Base-by-base conservation (phyloP, 805 yeast species). In the Millerozyma miso region DNA sequence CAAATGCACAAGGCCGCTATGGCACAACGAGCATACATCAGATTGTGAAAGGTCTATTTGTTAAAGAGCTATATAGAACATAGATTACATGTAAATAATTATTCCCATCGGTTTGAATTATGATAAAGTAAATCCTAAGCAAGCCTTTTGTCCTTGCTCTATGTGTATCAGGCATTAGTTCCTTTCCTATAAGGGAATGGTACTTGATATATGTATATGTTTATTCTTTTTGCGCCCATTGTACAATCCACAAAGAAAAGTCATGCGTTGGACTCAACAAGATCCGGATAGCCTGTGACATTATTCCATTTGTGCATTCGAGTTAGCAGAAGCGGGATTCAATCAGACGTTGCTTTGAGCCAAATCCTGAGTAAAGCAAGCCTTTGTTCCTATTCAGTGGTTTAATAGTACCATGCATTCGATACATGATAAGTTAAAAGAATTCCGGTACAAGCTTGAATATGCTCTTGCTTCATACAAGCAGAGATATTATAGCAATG, bases 1-100 rank as follows among this genome's bases (percentile, higher is more conserved):
- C 82, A 79, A 56, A 79, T 86, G 74, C 98, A 91, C 67, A 88
- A 83, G 67, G 70, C 79, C 46, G 97, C 97, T 36, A 81, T 89
- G 60, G 80, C 88, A 37, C 89, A 88, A 67, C 84, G 97, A 79
- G 83, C 96, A 40, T 86, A 80, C 62, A 74, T 85, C 50, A 77
- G 70, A 55, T 47, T 64, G 44, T 63, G 50, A 47, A 18, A 43
- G 17, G 31, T 40, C 46, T 37, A 10, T 23, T 23, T 19, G 20
- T 33, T 33, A 14, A 13, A 6, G 13, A 7, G 16, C 16, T 14
- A 14, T 10, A 23, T 35, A 35, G 38, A 19, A 37, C 35, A 18
- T 35, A 31, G 16, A 13, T 18, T 31, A 19, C 46, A 35, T 44
- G 50, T 45, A 45, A 39, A 43, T 44, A 46, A 23, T 23, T 7